Base-by-base conservation (phyloP, 108 stramenopile genomes). In the Nitzschia sp. region DNA sequence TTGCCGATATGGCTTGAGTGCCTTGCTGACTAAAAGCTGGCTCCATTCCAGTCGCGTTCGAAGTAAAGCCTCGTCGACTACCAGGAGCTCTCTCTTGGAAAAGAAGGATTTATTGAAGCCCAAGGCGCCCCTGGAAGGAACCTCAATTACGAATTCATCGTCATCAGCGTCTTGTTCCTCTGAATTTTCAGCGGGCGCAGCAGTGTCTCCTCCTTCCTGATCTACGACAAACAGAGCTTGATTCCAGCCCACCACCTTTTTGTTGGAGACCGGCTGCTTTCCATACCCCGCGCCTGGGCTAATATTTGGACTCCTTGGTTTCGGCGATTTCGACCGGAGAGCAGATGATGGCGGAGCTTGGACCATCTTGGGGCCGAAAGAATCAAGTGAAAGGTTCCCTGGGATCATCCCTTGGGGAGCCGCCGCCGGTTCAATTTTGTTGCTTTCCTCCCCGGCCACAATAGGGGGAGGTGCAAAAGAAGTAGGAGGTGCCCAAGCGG, bases 31-130 rank as follows among this genome's bases (percentile, higher is more conserved):
- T 23, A 70, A 26, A 11, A 31, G 29, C 34, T 61, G 41, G 27
- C 53, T 70, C 69, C 69, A 70, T 1, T 61, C 33, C 58, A 62
- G 38, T 22, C 69, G 58, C 19, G 46, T 70, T 22, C 38, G 21
- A n/a, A 59, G 31, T 29, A 36, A 31, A 23, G 28, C 19, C 36
- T 57, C 2, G 26, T 68, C 56, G 9, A 45, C 19, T 27, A 58
- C 48, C 21, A 50, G 19, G 48, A 21, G 48, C 19, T 50, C 48
- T 50, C 19, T 50, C 21, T 50, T 50, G 48, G 48, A 50, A 50
- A 22, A 4, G 48, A 50, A 22, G 9, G 17, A 4, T 22, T 50
- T 22, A 50, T 50, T 21, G 48, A 21, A 21, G 9, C 21, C 21
- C 19, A 21, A 21, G 48, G 4, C 13, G 19, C 4, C 19, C 4